These are phyloP conservation scores for Choiromyces venosus DNA, from an alignment of 495 filamentous ascomycete genomes.

Conservation along the genomic window DNA sequence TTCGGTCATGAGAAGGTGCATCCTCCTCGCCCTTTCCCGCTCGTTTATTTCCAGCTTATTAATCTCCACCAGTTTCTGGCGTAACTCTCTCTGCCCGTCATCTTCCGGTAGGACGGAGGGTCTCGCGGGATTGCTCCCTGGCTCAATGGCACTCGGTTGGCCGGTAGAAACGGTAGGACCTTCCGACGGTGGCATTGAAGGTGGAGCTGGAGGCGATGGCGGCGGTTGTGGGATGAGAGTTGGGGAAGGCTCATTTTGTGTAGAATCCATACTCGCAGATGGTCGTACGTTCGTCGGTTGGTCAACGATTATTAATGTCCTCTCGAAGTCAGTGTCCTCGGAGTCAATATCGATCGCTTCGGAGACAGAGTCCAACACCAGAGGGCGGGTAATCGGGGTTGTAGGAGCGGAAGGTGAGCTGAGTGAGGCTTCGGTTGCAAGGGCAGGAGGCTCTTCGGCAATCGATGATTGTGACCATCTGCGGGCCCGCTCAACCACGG, in stretches of 20 bases:
- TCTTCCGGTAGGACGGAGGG: constrained; percentile 66
- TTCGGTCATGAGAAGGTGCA: constrained; percentile 79
- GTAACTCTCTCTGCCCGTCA: constrained; percentile 77
- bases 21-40: constrained; percentile 70
- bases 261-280: constrained; percentile 15
- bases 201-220: constrained; percentile 18
- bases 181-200: constrained; percentile 36
- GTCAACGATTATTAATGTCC: constrained; percentile 17
- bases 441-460: constrained; percentile 23
- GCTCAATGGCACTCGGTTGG: constrained; percentile 14
- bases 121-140: constrained; percentile 26
- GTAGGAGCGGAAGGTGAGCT: constrained; percentile 15
- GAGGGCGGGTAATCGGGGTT: constrained; percentile 7
- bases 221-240: neutral
- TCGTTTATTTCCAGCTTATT: constrained; percentile 59
- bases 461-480: constrained; percentile 39
- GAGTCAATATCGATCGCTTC: constrained; percentile 26
- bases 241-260: constrained; percentile 14
- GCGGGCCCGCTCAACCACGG: constrained; percentile 38
- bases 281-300: constrained; percentile 11
- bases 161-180: constrained; percentile 29
- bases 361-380: constrained; percentile 27
- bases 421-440: constrained; percentile 18
- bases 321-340: constrained; percentile 22
- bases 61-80: constrained; percentile 72